Base-by-base conservation (phyloP, 116 monocot species). In the Dioscorea cayenensis region DNA sequence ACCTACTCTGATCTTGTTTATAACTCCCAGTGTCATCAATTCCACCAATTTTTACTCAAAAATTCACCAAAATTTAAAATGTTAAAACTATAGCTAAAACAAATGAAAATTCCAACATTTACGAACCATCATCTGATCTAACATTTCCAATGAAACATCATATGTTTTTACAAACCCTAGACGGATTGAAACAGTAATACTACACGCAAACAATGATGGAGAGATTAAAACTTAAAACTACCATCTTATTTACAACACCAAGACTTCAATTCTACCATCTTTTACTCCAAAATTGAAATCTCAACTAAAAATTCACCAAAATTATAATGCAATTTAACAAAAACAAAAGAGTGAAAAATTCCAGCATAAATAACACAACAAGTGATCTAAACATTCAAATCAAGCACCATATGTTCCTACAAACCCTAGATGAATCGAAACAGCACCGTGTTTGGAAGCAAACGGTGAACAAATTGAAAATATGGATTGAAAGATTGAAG, bases 361-460 rank as follows among this genome's bases (percentile, higher is more conserved):
- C 12, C 43, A 12, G 12, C 43, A 43, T 12, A 43, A 43, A 43
- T 43, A 12, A 8, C 43, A 12, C 43, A 12, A 10, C 6, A 43
- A 6, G 0, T 9, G 43, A 43, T 43, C 43, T 9, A 43, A 43
- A 32, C 6, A 10, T 43, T 43, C 43, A 43, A 43, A 43, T 43
- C 43, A 43, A 43, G 12, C 43, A n/a, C 2, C 55, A 18, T n/a
- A n/a, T 14, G 55, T n/a, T 55, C 5, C 55, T n/a, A 55, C 19
- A 55, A 55, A 55, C 55, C 55, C 55, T 55, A 55, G 55, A 55
- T 55, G 55, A 5, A 55, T 55, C 55, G 55, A 55, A 55, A 55
- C 55, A 55, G 14, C 55, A n/a, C 11, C 43, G 55, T 18, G n/a
- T n/a, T 55, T 55, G 14, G n/a, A 11, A 55, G 55, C 12, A 12